A percentile compares a stretch with the other conserved stretches of the same genome.
phyloP scores from a whole-genome alignment of 495 filamentous ascomycete species.

The Cetradonia linearis region DNA sequence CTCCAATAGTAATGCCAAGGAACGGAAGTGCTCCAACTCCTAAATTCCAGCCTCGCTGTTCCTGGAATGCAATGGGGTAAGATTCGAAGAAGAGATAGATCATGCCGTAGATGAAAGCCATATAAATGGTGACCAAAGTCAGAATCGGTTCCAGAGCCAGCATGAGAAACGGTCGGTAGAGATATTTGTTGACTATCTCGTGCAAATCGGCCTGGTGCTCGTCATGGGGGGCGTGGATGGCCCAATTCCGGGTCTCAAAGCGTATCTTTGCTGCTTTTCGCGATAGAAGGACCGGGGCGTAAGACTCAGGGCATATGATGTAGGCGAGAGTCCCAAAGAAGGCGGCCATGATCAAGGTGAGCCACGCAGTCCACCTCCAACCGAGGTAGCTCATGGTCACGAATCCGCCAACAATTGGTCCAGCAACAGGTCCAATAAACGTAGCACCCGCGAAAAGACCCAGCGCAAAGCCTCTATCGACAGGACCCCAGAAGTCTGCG shows the following conservation, averaged over 20 bases:
- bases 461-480: conserved; percentile 52
- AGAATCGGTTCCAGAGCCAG: conserved; percentile 40
- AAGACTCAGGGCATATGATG: conserved; percentile 45
- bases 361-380: conserved; percentile 52
- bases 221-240: conserved; percentile 43
- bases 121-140: conserved; percentile 37
- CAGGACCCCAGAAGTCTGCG: conserved; percentile 50
- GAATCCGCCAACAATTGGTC: conserved; percentile 48
- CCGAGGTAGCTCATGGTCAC: conserved; percentile 38
- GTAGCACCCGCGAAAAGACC: conserved; percentile 42
- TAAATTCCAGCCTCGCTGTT: conserved; percentile 36
- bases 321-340: conserved; percentile 35
- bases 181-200: conserved; percentile 26
- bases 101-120: conserved; percentile 40
- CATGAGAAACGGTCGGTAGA: conserved; percentile 37
- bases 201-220: conserved; percentile 35
- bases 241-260: conserved; percentile 46
- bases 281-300: conserved; percentile 40
- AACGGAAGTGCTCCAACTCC: conserved; percentile 43
- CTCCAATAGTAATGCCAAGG: conserved; percentile 43
- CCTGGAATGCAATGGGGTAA: conserved; percentile 43
- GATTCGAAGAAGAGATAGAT: conserved; percentile 41
- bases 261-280: conserved; percentile 40
- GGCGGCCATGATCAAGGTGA: conserved; percentile 43
- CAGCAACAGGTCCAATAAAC: conserved; percentile 46